phyloP scores from a whole-genome alignment of 2,329 filamentous ascomycete species.

The Cladophialophora carrionii region DNA sequence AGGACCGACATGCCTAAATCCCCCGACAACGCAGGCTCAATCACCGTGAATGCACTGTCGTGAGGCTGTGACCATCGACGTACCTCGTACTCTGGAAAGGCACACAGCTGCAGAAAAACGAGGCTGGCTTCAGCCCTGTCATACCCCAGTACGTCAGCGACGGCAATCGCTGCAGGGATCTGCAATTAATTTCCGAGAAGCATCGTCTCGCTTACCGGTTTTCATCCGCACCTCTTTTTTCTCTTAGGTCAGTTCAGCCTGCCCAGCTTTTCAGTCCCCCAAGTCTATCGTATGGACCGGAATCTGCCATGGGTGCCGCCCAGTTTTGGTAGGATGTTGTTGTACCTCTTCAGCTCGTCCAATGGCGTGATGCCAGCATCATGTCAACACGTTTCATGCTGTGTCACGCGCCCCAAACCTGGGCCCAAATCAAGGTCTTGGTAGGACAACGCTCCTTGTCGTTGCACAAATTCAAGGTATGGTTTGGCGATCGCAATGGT shows the following conservation, averaged over 20 bases:
- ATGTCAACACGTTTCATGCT: conserved; percentile 9
- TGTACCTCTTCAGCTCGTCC: conserved; percentile 10
- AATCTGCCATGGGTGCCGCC: conserved; percentile 8
- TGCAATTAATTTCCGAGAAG: conserved; percentile 11
- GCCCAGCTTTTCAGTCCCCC: neutral
- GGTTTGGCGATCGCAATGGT: conserved; percentile 7
- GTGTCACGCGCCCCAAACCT: conserved; percentile 11
- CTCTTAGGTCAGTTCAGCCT: neutral
- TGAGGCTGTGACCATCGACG: neutral
- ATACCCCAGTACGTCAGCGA: conserved; percentile 15
- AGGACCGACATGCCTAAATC: neutral
- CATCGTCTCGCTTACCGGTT: conserved; percentile 13
- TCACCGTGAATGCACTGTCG: neutral
- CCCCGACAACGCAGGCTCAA: neutral
- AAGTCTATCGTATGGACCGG: neutral
- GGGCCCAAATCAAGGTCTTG: conserved; percentile 8
- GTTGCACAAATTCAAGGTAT: conserved; percentile 15
- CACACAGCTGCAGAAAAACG: neutral
- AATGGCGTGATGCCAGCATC: conserved; percentile 24
- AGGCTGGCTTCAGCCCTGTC: conserved; percentile 4
- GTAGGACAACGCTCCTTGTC: conserved; percentile 1
- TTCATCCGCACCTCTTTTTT: neutral
- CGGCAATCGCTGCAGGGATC: neutral
- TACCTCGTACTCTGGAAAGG: neutral
- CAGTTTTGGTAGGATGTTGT: conserved; percentile 21